These are phyloP conservation scores for Aschersonia sp. DNA, from an alignment of 2,329 filamentous ascomycete genomes.

Conservation along the genomic window DNA sequence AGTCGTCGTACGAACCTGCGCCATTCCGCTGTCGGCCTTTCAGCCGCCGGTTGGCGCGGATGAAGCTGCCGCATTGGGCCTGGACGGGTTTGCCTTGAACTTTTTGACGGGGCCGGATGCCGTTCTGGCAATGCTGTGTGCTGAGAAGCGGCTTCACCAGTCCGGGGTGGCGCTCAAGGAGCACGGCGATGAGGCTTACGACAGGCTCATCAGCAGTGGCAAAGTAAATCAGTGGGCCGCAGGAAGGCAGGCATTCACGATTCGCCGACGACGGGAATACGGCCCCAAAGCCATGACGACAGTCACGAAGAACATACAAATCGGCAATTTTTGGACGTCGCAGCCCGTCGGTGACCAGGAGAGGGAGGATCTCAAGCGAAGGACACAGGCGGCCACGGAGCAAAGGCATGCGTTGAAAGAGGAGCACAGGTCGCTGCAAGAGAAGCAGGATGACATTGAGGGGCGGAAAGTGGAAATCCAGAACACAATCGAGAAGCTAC, in stretches of 20 bases:
- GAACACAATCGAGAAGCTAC: slow-evolving; percentile 27
- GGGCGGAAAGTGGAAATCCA: slow-evolving; percentile 26
- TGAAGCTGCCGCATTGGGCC: slow-evolving; percentile 43
- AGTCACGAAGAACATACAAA: slow-evolving; percentile 41
- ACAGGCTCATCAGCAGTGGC: slow-evolving; percentile 42
- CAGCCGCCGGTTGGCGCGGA: slow-evolving; percentile 36
- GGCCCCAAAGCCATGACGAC: slow-evolving; percentile 60
- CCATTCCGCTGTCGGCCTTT: slow-evolving; percentile 38
- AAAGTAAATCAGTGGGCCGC: slow-evolving; percentile 57
- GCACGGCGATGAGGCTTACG: slow-evolving; percentile 51
- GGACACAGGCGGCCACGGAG: slow-evolving; percentile 26
- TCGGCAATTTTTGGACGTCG: slow-evolving; percentile 59
- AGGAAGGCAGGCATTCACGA: slow-evolving; percentile 45
- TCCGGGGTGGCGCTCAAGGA: slow-evolving; percentile 51
- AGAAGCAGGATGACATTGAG: slow-evolving; percentile 25
- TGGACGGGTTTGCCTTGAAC: slow-evolving; percentile 71
- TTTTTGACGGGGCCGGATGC: slow-evolving; percentile 66
- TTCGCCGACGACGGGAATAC: slow-evolving; percentile 66
- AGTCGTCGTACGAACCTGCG: slow-evolving; percentile 55
- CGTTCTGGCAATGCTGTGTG: slow-evolving; percentile 79
- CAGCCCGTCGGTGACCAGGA: slow-evolving; percentile 56
- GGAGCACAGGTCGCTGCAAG: slow-evolving; percentile 18
- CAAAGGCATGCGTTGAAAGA: slow-evolving; percentile 20
- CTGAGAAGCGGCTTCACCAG: slow-evolving; percentile 51
- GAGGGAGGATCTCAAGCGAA: slow-evolving; percentile 44